Evolutionary conservation across 805 yeast genomes (phyloP).

Genomic region (Starmerella bombi): DNA sequence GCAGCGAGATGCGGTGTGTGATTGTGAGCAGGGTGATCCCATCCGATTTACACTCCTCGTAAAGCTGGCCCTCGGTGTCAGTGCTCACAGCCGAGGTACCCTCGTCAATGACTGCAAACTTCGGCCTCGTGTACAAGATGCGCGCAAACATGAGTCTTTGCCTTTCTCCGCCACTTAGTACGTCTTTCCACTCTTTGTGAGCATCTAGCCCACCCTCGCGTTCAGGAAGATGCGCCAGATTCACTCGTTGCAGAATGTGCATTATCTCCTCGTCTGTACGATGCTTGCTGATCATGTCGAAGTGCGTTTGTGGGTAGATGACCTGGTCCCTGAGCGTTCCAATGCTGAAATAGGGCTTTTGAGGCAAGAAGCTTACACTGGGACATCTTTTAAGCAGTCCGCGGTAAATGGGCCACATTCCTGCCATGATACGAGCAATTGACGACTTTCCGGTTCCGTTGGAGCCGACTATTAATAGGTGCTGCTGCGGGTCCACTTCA

Average conservation of each 20-base stretch:
- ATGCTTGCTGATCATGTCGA: constrained; percentile 52
- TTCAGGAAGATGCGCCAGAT: constrained; percentile 62
- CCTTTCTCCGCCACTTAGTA: constrained; percentile 93
- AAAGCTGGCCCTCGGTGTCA: constrained; percentile 78
- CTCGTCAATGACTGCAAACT: constrained; percentile 76
- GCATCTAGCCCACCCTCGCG: constrained; percentile 43
- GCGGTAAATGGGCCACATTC: constrained; percentile 78
- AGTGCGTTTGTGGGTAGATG: constrained; percentile 70
- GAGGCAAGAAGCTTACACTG: constrained; percentile 62
- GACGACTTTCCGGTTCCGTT: constrained; percentile 88
- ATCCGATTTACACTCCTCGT: constrained; percentile 56
- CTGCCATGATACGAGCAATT: constrained; percentile 69
- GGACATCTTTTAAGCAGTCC: constrained; percentile 71
- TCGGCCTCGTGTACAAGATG: constrained; percentile 63
- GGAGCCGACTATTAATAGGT: constrained; percentile 67
- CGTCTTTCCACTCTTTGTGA: constrained; percentile 67
- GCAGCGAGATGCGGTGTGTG: constrained; percentile 68
- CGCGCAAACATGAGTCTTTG: constrained; percentile 85
- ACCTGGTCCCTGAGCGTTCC: constrained; percentile 87
- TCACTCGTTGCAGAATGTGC: constrained; percentile 58
- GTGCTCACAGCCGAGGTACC: constrained; percentile 87
- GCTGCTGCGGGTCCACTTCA: constrained; percentile 48
- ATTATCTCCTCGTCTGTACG: constrained; percentile 55
- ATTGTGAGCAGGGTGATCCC: constrained; percentile 69
- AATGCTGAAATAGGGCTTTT: constrained; percentile 62